phyloP scores from a whole-genome alignment of 1,284 basidiomycete species.

The Waitea zeae region DNA sequence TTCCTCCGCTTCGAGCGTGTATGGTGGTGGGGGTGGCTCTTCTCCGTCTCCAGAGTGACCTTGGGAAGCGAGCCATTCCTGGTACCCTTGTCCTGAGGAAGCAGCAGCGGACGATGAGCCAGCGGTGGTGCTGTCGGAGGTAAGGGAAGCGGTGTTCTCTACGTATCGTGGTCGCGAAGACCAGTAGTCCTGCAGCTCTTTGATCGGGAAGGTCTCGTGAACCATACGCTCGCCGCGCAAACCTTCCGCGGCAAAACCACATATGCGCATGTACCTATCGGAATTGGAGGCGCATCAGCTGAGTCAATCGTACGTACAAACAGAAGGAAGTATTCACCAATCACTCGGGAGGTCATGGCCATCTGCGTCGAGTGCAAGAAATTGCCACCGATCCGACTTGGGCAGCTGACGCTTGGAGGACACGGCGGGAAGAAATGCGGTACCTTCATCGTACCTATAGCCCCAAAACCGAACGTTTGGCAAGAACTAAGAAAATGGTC shows the following conservation, averaged over 20 bases:
- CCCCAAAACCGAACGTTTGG: too few relatives aligned
- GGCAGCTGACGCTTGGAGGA: constrained; percentile 38
- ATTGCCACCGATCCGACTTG: constrained; percentile 30
- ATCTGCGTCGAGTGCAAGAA: constrained; percentile 55
- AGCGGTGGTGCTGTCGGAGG: constrained; percentile 13
- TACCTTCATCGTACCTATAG: constrained; percentile 61
- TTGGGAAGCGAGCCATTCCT: constrained; percentile 29
- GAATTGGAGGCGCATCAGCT: neutral
- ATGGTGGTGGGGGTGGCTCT: constrained; percentile 52
- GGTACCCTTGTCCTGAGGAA: constrained; percentile 17
- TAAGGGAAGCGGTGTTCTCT: too few relatives aligned
- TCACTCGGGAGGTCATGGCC: constrained; percentile 55
- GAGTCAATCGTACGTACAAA: constrained; percentile 3
- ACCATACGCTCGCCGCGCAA: constrained; percentile 43
- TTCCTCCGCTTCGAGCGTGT: constrained; percentile 35
- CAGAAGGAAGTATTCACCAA: constrained; percentile 25
- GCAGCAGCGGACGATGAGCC: constrained; percentile 10
- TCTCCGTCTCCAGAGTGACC: constrained; percentile 23
- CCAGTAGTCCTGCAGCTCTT: constrained; percentile 64
- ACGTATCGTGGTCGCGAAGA: constrained; percentile 40
- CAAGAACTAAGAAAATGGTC: constrained; percentile 1
- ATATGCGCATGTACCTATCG: constrained; percentile 61
- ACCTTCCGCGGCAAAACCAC: constrained; percentile 50
- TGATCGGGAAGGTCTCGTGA: constrained; percentile 45
- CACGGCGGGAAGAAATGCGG: constrained; percentile 54